Conservation (phyloP, 305 asterid genomes). For the Solanum chacoense region DNA sequence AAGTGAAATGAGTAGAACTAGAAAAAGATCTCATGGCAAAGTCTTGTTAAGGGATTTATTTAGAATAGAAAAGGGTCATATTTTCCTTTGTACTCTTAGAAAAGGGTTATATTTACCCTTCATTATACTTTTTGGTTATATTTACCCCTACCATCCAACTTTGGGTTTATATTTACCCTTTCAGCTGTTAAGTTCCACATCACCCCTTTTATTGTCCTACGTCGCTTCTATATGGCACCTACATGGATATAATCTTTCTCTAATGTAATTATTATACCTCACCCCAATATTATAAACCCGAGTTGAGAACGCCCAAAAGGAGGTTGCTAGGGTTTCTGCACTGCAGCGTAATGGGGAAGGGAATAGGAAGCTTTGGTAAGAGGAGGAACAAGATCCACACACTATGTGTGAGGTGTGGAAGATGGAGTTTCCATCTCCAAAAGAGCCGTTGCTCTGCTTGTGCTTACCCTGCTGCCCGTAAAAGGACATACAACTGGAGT, state of each 20-base stretch:
- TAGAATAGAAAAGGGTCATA: background rate
- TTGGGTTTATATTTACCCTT: background rate
- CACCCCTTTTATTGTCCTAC: background rate
- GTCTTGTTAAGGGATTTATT: background rate
- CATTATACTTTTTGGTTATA: background rate
- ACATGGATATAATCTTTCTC: background rate
- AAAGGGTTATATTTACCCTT: background rate
- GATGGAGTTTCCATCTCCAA: conserved; percentile 19
- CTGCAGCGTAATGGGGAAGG: conserved; percentile 17
- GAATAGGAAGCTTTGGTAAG: conserved; percentile 21
- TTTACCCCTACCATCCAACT: background rate
- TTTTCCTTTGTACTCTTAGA: background rate
- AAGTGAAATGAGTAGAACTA: background rate
- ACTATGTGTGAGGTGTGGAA: conserved; percentile 22
- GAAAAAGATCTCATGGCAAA: background rate
- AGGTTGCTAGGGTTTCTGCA: conserved; percentile 12
- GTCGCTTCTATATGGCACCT: background rate
- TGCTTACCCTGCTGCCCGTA: conserved; percentile 18
- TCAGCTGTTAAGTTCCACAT: background rate
- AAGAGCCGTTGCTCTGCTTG: conserved; percentile 20
- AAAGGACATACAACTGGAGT: conserved; percentile 60
- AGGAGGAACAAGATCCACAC: conserved; percentile 24
- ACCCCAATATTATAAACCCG: background rate
- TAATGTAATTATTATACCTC: background rate
- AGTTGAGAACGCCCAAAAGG: background rate